Evolutionary conservation across 176 grass and related monocot species (phyloP), one percentile per base, ranked within the genome.

Genomic region (Thalia dealbata): DNA sequence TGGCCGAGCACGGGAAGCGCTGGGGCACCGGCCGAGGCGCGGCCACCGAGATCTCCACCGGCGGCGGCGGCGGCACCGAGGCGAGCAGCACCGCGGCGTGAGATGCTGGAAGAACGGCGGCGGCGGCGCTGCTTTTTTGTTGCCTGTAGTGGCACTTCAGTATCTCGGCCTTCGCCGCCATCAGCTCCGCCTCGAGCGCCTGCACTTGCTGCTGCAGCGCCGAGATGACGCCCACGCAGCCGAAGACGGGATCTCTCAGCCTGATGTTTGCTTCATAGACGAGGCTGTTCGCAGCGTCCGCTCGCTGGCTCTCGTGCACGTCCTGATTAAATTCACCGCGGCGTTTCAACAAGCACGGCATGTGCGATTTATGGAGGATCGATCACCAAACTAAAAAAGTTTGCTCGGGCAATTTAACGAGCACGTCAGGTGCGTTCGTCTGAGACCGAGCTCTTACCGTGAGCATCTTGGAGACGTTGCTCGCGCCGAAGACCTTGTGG

Each of bases 381-480:
- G 30, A 19, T 14, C 18, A 55, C 2, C 2, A n/a, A n/a, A 61
- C 21, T 22, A 75, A 75, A 75, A 75, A 38, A 38, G 32, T 38
- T 38, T 4, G 32, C 4, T 38, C 3, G 3, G 32, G 32, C 32
- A 38, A 2, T 38, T 38, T 38, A 38, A 38, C 32, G 4, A 38
- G 32, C 32, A 38, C 32, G 32, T 38, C 32, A 52, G 3, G 51
- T 52, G 32, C 18, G 16, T 0, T 16, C 7, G 3, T n/a, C 3
- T 52, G 51, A 14, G 18, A 18, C 0, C 23, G 63, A 3, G 19
- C 38, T 24, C 18, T 26, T 29, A 96, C 92, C 80, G 88, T 74
- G 42, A 96, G 79, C 81, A 99, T 88, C 83, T 99, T 99, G 81
- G 95, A 91, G 79, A 93, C 87, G 76, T 99, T 99, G 82, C 95